Percentiles rank a stretch among this genome's conserved stretches.
Conservation (phyloP, 148 eudicot genomes). For the Mesembryanthemum crystallinum region DNA sequence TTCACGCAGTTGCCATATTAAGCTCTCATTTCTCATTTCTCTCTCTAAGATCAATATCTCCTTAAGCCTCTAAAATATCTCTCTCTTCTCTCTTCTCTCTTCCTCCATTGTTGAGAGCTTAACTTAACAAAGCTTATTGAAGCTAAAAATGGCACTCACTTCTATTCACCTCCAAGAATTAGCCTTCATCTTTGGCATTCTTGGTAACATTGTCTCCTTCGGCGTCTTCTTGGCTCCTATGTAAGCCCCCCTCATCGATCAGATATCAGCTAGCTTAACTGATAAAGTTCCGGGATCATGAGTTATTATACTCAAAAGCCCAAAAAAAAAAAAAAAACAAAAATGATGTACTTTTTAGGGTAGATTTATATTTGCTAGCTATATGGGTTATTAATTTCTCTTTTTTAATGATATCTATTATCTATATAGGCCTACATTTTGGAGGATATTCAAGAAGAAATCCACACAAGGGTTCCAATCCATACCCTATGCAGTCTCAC, state of each 20-base stretch:
- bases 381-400: not conserved
- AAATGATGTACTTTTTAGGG: not conserved
- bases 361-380: not conserved
- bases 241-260: constrained; percentile 35
- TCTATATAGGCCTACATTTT: constrained; percentile 73
- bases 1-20: constrained; percentile 28
- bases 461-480: constrained; percentile 82
- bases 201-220: constrained; percentile 66
- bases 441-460: constrained; percentile 62
- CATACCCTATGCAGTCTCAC: constrained; percentile 66
- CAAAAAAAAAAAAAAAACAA: not conserved
- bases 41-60: constrained; percentile 3
- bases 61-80: too few species aligned
- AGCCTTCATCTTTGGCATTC: constrained; percentile 51
- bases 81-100: not conserved
- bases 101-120: not conserved
- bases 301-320: too few species aligned
- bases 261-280: not conserved
- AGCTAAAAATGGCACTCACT: constrained; percentile 37
- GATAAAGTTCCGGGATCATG: not conserved
- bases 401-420: not conserved
- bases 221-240: constrained; percentile 68
- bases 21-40: constrained; percentile 8
- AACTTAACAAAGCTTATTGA: not conserved
- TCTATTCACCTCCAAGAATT: constrained; percentile 25